Evolutionary conservation across 164 flowering plant species (phyloP).

Genomic region (Houttuynia cordata): DNA sequence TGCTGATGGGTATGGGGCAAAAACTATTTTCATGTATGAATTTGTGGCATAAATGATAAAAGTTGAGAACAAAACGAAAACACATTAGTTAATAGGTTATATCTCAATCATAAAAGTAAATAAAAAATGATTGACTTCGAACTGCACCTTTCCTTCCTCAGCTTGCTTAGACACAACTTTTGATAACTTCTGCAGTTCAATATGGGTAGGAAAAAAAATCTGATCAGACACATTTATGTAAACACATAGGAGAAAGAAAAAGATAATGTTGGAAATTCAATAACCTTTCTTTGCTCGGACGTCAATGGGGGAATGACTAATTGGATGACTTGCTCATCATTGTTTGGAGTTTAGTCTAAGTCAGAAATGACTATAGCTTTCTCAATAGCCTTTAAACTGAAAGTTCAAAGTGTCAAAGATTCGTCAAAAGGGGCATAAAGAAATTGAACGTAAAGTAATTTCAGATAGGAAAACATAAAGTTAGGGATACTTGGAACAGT

Average conservation of each 20-base stretch:
- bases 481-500: not conserved
- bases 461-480: not conserved
- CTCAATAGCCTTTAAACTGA: conserved; percentile 86
- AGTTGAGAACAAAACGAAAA: not conserved
- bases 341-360: conserved; percentile 77
- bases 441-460: not conserved
- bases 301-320: conserved; percentile 77
- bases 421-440: not conserved
- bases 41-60: too few species aligned
- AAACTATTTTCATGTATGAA: too few species aligned
- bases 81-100: not conserved
- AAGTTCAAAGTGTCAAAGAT: conserved; percentile 4
- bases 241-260: not conserved
- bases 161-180: conserved; percentile 81
- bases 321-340: conserved; percentile 89
- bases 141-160: conserved; percentile 89
- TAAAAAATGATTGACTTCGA: not conserved
- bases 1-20: too few species aligned
- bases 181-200: conserved; percentile 50
- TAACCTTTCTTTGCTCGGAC: conserved; percentile 88
- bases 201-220: conserved; percentile 1
- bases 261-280: not conserved
- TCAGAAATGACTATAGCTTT: conserved; percentile 81
- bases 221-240: not conserved
- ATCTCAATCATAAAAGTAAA: not conserved